phyloP scores from a whole-genome alignment of 2,329 filamentous ascomycete genomes.

The Xylariaceae sp. region DNA sequence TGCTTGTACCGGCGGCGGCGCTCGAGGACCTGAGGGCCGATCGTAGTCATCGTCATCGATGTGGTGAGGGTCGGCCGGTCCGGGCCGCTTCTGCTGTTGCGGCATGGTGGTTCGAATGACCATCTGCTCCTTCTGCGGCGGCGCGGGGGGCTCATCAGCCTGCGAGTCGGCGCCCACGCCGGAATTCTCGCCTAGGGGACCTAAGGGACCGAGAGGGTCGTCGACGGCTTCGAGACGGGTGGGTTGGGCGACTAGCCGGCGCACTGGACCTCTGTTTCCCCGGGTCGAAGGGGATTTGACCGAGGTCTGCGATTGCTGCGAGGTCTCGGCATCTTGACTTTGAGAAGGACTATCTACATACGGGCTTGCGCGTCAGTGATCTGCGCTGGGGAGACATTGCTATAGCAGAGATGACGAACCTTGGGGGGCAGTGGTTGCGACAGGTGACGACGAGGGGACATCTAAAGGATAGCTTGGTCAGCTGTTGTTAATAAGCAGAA shows the following conservation, averaged over 20 bases:
- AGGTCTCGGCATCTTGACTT: slow-evolving; percentile 26
- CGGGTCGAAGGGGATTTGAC: slow-evolving; percentile 26
- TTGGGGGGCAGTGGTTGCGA: slow-evolving; percentile 23
- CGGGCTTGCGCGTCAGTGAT: slow-evolving; percentile 12
- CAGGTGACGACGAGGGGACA: slow-evolving; percentile 38
- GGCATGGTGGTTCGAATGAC: slow-evolving; percentile 58
- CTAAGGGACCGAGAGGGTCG: slow-evolving; percentile 74
- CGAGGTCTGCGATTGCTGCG: slow-evolving; percentile 29
- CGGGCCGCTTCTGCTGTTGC: slow-evolving; percentile 38
- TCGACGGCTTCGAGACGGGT: slow-evolving; percentile 75
- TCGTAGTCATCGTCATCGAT: slow-evolving; percentile 67
- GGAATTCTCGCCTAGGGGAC: slow-evolving; percentile 55
- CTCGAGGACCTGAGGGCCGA: slow-evolving; percentile 51
- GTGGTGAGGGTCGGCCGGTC: slow-evolving; percentile 56
- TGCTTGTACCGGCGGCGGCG: slow-evolving; percentile 62
- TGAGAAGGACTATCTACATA: slow-evolving; percentile 21
- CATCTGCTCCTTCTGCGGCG: slow-evolving; percentile 64
- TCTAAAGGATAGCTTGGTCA: slow-evolving; percentile 28
- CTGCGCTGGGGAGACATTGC: not conserved
- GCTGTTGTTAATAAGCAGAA: slow-evolving; percentile 8
- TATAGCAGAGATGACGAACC: slow-evolving; percentile 17
- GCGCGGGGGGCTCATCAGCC: slow-evolving; percentile 58
- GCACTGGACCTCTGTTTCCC: slow-evolving; percentile 33
- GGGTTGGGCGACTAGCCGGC: slow-evolving; percentile 67
- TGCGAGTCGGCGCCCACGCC: slow-evolving; percentile 30